Evolutionary conservation across 2,329 filamentous ascomycete species (phyloP), one percentile per base, ranked within the genome.

Genomic region (Raffaelea arxii): DNA sequence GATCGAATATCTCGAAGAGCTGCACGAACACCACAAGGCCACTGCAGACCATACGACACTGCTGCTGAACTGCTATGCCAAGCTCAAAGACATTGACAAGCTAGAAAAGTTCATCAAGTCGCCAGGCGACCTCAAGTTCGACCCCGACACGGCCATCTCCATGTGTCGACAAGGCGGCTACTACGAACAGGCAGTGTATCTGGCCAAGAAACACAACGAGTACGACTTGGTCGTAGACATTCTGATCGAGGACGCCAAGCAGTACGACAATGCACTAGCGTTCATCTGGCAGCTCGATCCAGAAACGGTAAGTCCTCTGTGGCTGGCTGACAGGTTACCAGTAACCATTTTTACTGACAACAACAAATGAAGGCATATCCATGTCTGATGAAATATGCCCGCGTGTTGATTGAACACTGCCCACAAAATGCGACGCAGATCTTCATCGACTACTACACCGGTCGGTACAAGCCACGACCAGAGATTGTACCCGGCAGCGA

Each of bases 151-250:
- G 1, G 92, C 92, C 14, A 98, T 98, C 53, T 80, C 84, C 2
- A 96, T 98, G 89, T 98, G 92, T 59, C 80, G 94, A 24, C 92
- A 98, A 66, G 92, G 91, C 11, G 91, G 92, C 1, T 98, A 98
- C 64, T 94, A 84, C 57, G 90, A 97, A 49, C 94, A 98, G 68
- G 92, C 92, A 14, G 92, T 91, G 4, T 98, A 94, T 58, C 74
- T 98, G 32, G 92, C 94, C 6, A 86, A 89, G 49, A 91, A 96
- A 62, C 90, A 98, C 58, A 85, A 87, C 6, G 92, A 98, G 62
- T 87, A 88, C 53, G 89, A 95, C 48, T 71, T 97, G 49, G 92
- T 98, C 1, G 86, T 97, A 4, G 91, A 96, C 59, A 95, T 98
- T 41, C 64, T 98, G 44, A 90, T 98, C 43, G 92, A 98, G 59